Conservation (phyloP, 305 asterid species). For the Ilex paraguariensis region DNA sequence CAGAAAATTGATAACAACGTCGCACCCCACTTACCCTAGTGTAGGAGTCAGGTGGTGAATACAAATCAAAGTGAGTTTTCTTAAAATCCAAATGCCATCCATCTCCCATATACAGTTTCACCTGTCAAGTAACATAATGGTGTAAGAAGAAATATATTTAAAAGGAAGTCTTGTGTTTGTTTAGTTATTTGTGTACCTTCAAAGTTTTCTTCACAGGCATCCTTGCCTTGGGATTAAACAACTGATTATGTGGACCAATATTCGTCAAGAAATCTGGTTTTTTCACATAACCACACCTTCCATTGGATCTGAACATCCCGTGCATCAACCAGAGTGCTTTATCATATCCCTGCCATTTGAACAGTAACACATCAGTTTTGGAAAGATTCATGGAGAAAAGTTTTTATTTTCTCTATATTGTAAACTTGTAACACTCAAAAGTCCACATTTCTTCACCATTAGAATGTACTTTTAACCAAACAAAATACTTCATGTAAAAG, state of each 20-base stretch:
- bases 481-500: background rate
- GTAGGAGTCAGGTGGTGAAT: conserved; percentile 89
- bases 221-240: conserved; percentile 51
- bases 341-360: conserved; percentile 56
- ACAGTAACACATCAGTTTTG: too few species aligned
- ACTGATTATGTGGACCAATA: conserved; percentile 29
- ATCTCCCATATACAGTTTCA: conserved; percentile 76
- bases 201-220: conserved; percentile 51
- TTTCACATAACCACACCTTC: conserved; percentile 75
- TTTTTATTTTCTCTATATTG: too few species aligned
- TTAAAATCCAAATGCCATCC: conserved; percentile 90
- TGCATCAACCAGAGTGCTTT: conserved; percentile 81
- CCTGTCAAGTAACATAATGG: conserved; percentile 32
- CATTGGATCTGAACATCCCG: conserved; percentile 78
- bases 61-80: conserved; percentile 73
- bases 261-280: conserved; percentile 67
- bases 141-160: conserved; percentile 9
- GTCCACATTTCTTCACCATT: background rate
- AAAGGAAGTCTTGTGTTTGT: background rate
- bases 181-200: conserved; percentile 33
- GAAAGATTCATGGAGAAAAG: too few species aligned
- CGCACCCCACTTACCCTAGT: conserved; percentile 44
- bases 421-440: too few species aligned
- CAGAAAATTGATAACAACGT: background rate
- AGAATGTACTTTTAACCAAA: background rate